phyloP scores from a whole-genome alignment of 225 moss, liverwort and hornwort genomes.

The Physcomitrellopsis africana region DNA sequence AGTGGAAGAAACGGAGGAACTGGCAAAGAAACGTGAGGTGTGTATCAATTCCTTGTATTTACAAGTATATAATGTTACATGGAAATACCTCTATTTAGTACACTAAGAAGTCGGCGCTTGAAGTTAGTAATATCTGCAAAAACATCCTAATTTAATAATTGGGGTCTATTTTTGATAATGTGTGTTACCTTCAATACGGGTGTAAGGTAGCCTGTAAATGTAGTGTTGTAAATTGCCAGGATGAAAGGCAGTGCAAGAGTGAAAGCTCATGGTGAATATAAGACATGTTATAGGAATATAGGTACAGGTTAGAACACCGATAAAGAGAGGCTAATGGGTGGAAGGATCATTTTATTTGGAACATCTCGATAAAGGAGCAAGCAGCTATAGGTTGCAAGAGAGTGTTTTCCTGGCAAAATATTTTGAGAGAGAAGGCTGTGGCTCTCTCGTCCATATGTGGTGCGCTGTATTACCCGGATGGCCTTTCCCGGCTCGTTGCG shows the following conservation, averaged over 20 bases:
- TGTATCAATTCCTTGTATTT: constrained; percentile 41
- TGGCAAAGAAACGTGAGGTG: constrained; percentile 91
- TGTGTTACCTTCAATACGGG: background rate
- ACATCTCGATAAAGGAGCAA: constrained; percentile 79
- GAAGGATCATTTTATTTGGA: constrained; percentile 61
- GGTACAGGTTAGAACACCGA: constrained; percentile 35
- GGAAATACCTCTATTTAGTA: background rate
- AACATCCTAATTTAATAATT: constrained; percentile 16
- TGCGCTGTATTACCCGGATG: constrained; percentile 99
- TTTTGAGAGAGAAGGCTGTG: constrained; percentile 80
- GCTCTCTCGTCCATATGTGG: constrained; percentile 87
- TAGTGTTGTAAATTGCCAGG: constrained; percentile 20
- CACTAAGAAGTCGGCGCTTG: background rate
- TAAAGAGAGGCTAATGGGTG: constrained; percentile 64
- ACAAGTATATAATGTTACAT: constrained; percentile 3
- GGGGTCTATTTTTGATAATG: background rate
- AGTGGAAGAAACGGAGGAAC: constrained; percentile 86
- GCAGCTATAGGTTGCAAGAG: constrained; percentile 97
- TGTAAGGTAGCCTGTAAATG: constrained; percentile 11
- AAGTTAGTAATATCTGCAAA: constrained; percentile 5
- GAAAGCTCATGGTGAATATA: constrained; percentile 19
- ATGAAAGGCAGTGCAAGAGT: constrained; percentile 22
- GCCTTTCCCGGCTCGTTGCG: constrained; percentile 92
- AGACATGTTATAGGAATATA: constrained; percentile 25
- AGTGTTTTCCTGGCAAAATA: constrained; percentile 83